Base-by-base conservation (phyloP, 2,329 filamentous ascomycete species). In the Pseudogymnoascus sp. region DNA sequence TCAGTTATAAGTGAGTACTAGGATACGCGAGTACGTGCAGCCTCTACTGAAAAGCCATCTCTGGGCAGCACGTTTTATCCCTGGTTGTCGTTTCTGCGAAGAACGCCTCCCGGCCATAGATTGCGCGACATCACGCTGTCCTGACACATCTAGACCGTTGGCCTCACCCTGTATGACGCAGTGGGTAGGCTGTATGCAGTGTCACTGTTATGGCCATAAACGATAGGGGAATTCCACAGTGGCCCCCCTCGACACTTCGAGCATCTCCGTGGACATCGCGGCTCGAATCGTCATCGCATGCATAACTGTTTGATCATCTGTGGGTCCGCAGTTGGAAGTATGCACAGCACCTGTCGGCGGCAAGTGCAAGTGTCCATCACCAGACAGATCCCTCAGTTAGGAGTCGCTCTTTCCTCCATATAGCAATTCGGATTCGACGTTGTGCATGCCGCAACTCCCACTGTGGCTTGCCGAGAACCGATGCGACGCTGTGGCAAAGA, bases 271-370 rank as follows among this genome's bases (percentile, higher is more conserved):
- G 50, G 28, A 19, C n/a, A 12, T 33, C 50, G 50, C 50, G n/a
- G 50, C 50, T 56, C 50, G n/a, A 56, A 56, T 33, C n/a, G 50
- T 56, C 50, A 56, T 10, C 50, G n/a, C 50, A 56, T 56, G 50
- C 50, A 56, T 56, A 33, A 56, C 28, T 56, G 50, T 56, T 56
- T 33, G 50, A 56, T 56, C 28, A 56, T 56, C 26, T 56, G 50
- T 56, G 50, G 50, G 50, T 33, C 50, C n/a, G 50, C 50, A 33
- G 50, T 5, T 56, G 50, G 46, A 26, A 8, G 24, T 33, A 56
- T 33, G 50, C 50, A 56, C n/a, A 19, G 26, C 50, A 56, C 28
- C 26, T 56, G n/a, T 56, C 28, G 16, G 28, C 50, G 50, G 50
- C 11, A 33, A 33, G 28, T 56, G n/a, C n/a, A 33, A 11, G n/a